Conservation (phyloP, 768 basidiomycete genomes). For the Polyporus arcularius region DNA sequence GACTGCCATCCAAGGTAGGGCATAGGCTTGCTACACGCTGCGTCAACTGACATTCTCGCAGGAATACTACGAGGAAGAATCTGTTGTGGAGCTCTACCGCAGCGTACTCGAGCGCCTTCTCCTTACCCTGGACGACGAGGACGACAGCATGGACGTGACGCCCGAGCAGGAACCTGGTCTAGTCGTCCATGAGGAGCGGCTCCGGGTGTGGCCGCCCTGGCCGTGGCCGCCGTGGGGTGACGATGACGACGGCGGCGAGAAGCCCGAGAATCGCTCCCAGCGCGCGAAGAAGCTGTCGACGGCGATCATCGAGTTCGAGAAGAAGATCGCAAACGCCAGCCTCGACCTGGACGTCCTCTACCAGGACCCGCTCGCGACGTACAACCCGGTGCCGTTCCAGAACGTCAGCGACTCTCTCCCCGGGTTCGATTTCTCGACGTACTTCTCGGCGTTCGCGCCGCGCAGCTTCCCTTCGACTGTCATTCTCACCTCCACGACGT, state of each 20-base stretch:
- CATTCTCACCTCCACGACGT: constrained; percentile 82
- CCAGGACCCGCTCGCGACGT: constrained; percentile 83
- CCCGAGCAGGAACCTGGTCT: constrained; percentile 23
- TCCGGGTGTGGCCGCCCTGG: constrained; percentile 73
- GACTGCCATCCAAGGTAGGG: constrained; percentile 82
- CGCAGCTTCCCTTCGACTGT: constrained; percentile 73
- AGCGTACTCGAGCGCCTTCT: constrained; percentile 70
- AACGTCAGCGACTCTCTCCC: constrained; percentile 71
- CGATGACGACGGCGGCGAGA: constrained; percentile 49
- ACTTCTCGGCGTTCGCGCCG: constrained; percentile 83
- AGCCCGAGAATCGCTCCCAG: constrained; percentile 52
- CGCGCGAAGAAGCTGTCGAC: constrained; percentile 66
- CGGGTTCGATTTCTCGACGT: constrained; percentile 81
- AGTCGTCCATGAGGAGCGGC: constrained; percentile 39
- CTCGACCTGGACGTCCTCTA: constrained; percentile 77
- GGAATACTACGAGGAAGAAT: constrained; percentile 89
- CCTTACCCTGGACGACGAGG: constrained; percentile 51
- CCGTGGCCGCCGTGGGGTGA: constrained; percentile 86
- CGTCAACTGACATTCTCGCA: constrained; percentile 29
- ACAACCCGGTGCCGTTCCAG: constrained; percentile 78
- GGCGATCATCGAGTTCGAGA: constrained; percentile 77
- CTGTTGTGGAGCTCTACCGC: constrained; percentile 68
- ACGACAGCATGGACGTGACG: constrained; percentile 30
- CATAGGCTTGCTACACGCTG: background rate
- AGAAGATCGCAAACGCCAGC: constrained; percentile 71